A percentile compares a stretch with the other conserved stretches of the same genome.
Conservation (phyloP, 2,329 filamentous ascomycete species). For the Pezizomycotina sp. region DNA sequence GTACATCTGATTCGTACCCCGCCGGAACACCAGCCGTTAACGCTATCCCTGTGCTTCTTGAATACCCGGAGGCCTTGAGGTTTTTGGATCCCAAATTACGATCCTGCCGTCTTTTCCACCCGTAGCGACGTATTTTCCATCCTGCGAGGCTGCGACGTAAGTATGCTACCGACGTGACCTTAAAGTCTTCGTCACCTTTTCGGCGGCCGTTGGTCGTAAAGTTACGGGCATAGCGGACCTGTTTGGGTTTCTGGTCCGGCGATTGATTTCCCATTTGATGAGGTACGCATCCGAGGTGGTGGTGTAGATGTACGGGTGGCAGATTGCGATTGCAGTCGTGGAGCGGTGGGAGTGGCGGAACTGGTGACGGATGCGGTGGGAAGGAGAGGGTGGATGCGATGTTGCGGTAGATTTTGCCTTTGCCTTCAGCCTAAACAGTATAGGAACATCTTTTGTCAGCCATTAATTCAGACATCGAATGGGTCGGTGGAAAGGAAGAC, state of each 20-base stretch:
- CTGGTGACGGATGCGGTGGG: constrained; percentile 44
- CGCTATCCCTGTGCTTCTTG: constrained; percentile 75
- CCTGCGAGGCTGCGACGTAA: constrained; percentile 75
- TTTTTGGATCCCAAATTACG: constrained; percentile 72
- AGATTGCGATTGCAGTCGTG: constrained; percentile 64
- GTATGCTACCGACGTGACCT: constrained; percentile 64
- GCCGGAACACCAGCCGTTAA: constrained; percentile 75
- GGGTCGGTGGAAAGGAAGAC: constrained; percentile 1
- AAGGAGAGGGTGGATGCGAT: constrained; percentile 61
- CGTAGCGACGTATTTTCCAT: constrained; percentile 80
- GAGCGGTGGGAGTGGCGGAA: constrained; percentile 64
- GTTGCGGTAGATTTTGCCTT: constrained; percentile 72
- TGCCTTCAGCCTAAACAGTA: constrained; percentile 50
- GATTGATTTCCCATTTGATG: constrained; percentile 80
- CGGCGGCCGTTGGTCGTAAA: constrained; percentile 29
- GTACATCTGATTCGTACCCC: constrained; percentile 81
- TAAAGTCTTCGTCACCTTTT: constrained; percentile 49
- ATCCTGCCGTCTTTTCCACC: constrained; percentile 71
- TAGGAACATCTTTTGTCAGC: constrained; percentile 15
- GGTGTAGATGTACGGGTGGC: constrained; percentile 69
- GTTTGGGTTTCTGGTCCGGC: constrained; percentile 46
- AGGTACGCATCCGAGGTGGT: constrained; percentile 70
- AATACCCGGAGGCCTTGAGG: constrained; percentile 66
- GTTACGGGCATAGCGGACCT: constrained; percentile 47
- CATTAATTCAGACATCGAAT: constrained; percentile 1